phyloP scores from a whole-genome alignment of 371 early-diverging fungal genomes.

The Rhizopus sp. region DNA sequence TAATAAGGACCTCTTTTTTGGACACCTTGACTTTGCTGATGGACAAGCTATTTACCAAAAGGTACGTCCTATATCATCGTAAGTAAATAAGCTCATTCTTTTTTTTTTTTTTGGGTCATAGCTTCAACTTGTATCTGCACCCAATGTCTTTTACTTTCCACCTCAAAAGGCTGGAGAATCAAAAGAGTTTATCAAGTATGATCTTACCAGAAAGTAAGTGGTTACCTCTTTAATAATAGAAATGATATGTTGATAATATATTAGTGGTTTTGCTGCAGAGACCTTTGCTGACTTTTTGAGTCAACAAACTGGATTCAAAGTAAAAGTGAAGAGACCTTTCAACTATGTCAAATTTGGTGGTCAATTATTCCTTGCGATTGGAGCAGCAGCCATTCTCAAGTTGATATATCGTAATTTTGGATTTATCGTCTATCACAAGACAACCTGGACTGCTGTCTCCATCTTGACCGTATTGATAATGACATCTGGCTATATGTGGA shows the following conservation, averaged over 20 bases:
- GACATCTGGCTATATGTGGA: constrained; percentile 91
- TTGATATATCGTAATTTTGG: constrained; percentile 50
- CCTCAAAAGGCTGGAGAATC: constrained; percentile 62
- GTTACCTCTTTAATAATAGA: background rate
- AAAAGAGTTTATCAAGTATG: constrained; percentile 44
- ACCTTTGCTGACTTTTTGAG: constrained; percentile 63
- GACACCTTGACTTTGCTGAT: constrained; percentile 69
- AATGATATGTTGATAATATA: background rate
- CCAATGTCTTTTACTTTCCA: constrained; percentile 74
- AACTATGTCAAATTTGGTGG: constrained; percentile 45
- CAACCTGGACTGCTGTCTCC: constrained; percentile 60
- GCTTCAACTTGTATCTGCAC: constrained; percentile 67
- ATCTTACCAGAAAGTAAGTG: constrained; percentile 27
- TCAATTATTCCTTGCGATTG: constrained; percentile 44
- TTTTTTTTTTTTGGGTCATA: constrained; percentile 20
- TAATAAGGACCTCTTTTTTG: constrained; percentile 65
- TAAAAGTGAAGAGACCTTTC: constrained; percentile 49
- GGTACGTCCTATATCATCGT: constrained; percentile 37
- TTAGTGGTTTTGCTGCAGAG: constrained; percentile 73
- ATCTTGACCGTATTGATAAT: constrained; percentile 68
- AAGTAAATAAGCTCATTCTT: background rate
- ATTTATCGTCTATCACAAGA: constrained; percentile 56
- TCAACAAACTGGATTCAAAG: constrained; percentile 39
- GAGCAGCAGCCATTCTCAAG: constrained; percentile 40
- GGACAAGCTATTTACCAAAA: constrained; percentile 76